These are phyloP conservation scores for Epithemia pelagica DNA, from an alignment of 108 stramenopile species.

Conservation along the genomic window DNA sequence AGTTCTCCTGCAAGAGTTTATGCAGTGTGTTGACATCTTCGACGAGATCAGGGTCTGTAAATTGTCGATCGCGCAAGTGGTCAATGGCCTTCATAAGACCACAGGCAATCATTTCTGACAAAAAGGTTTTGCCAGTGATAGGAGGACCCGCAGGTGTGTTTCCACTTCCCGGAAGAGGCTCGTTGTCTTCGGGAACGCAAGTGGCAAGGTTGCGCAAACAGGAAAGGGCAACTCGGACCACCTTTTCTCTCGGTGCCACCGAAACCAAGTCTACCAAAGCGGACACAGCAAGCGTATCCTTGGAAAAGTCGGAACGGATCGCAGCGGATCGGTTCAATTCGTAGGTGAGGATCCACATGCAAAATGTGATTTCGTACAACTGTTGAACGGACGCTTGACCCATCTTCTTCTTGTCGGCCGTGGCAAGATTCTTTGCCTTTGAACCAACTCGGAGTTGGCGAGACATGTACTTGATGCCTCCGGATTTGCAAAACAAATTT, in stretches of 20 bases:
- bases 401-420: constrained; percentile 36
- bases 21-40: constrained; percentile 71
- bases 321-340: constrained; percentile 61
- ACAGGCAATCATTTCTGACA: constrained; percentile 87
- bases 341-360: constrained; percentile 91
- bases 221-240: constrained; percentile 82
- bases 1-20: constrained; percentile 79
- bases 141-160: constrained; percentile 10
- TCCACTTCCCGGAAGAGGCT: constrained; percentile 24
- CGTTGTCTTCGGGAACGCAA: constrained; percentile 43
- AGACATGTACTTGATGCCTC: constrained; percentile 82
- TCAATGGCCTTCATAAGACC: constrained; percentile 84
- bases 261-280: constrained; percentile 79
- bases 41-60: constrained; percentile 86
- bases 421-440: constrained; percentile 20
- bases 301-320: constrained; percentile 73
- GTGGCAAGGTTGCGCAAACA: constrained; percentile 75
- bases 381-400: constrained; percentile 85
- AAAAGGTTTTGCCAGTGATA: constrained; percentile 58
- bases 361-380: constrained; percentile 91
- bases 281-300: constrained; percentile 55
- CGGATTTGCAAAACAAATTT: constrained; percentile 66
- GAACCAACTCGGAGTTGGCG: constrained; percentile 67
- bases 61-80: constrained; percentile 77
- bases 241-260: constrained; percentile 87